A percentile compares a stretch with the other conserved stretches of the same genome.
Evolutionary conservation across 306 rosid species (phyloP).

Genomic region (Fagus sylvatica): DNA sequence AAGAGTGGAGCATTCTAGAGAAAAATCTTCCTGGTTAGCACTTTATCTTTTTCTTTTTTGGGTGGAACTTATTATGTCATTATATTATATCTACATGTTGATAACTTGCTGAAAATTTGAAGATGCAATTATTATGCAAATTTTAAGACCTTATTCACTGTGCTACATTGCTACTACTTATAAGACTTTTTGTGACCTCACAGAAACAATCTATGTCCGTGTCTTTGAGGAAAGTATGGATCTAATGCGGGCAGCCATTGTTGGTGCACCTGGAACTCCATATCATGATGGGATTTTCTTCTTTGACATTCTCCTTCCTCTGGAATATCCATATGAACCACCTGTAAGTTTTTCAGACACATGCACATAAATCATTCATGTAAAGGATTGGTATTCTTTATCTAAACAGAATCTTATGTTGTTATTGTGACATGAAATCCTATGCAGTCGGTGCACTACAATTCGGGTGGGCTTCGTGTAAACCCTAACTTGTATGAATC

Average conservation of each 20-base stretch:
- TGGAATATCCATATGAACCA: slow-evolving; percentile 76
- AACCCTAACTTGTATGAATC: slow-evolving; percentile 95
- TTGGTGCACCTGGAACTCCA: slow-evolving; percentile 96
- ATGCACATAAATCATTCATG: slow-evolving; percentile 21
- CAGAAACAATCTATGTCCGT: slow-evolving; percentile 86
- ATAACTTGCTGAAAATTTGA: slow-evolving; percentile 3
- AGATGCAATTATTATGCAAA: slow-evolving; percentile 12
- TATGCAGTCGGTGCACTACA: slow-evolving; percentile 83
- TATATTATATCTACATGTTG: background rate
- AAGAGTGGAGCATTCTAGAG: slow-evolving; percentile 89
- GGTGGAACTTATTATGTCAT: background rate
- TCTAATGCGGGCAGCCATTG: slow-evolving; percentile 78
- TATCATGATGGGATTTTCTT: slow-evolving; percentile 91
- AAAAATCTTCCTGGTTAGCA: slow-evolving; percentile 81
- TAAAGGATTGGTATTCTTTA: slow-evolving; percentile 8
- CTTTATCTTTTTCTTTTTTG: slow-evolving; percentile 18
- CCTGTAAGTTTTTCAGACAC: slow-evolving; percentile 71
- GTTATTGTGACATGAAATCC: slow-evolving; percentile 23
- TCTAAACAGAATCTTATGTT: slow-evolving; percentile 23
- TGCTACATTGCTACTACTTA: background rate
- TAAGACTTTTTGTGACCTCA: slow-evolving; percentile 8
- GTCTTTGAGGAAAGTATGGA: slow-evolving; percentile 91
- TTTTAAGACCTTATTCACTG: background rate
- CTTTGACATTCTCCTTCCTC: slow-evolving; percentile 87
- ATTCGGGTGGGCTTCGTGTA: slow-evolving; percentile 80